phyloP scores from a whole-genome alignment of 768 basidiomycete species.

The Scleroderma citrinum region DNA sequence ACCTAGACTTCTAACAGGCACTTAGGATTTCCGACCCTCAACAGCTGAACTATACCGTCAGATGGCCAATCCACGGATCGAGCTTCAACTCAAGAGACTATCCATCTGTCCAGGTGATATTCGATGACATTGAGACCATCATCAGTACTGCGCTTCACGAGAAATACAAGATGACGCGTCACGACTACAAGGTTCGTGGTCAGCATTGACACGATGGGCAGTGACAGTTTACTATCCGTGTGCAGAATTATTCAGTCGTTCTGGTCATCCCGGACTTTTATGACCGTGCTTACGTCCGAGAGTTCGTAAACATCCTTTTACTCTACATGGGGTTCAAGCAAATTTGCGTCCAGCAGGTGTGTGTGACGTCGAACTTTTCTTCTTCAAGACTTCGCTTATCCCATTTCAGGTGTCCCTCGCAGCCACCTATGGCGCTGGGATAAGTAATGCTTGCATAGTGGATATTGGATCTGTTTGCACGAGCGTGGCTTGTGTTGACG shows the following conservation, averaged over 20 bases:
- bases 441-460: constrained; percentile 92
- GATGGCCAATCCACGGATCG: constrained; percentile 78
- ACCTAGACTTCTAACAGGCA: constrained; percentile 40
- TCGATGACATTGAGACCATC: constrained; percentile 76
- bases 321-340: constrained; percentile 88
- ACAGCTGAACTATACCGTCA: constrained; percentile 60
- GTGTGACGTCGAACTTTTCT: background rate
- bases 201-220: background rate
- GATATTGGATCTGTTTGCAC: constrained; percentile 86
- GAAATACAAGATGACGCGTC: constrained; percentile 45
- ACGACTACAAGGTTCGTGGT: constrained; percentile 54
- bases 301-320: constrained; percentile 67
- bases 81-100: constrained; percentile 84
- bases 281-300: constrained; percentile 77
- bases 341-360: constrained; percentile 84
- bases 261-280: constrained; percentile 92
- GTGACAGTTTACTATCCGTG: constrained; percentile 1
- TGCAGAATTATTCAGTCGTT: constrained; percentile 79
- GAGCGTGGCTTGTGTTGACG: constrained; percentile 89
- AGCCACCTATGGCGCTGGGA: constrained; percentile 92
- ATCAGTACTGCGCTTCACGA: constrained; percentile 56
- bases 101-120: constrained; percentile 54
- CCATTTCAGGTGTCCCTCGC: constrained; percentile 74
- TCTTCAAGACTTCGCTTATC: background rate
- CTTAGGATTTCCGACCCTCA: constrained; percentile 65